phyloP scores from a whole-genome alignment of 2,329 filamentous ascomycete genomes.

The Ciborinia camelliae region DNA sequence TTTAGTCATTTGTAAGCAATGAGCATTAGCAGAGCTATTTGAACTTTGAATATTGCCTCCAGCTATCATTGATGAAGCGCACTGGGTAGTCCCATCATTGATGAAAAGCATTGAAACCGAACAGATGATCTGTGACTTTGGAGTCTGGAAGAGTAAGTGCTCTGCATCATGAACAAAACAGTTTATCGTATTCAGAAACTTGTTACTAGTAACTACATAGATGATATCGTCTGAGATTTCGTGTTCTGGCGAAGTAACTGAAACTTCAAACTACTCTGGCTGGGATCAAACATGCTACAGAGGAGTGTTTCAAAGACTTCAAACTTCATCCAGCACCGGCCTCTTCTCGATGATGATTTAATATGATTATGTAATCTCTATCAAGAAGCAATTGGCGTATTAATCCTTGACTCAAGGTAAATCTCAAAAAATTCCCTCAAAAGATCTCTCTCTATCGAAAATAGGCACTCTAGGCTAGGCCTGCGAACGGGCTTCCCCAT shows the following conservation, averaged over 20 bases:
- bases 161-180: background rate
- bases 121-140: background rate
- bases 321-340: background rate
- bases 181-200: background rate
- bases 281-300: slow-evolving; percentile 6
- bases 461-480: background rate
- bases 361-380: no score
- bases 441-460: no score
- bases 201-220: background rate
- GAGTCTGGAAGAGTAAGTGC: background rate
- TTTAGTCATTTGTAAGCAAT: background rate
- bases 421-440: no score
- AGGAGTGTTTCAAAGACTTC: slow-evolving; percentile 13
- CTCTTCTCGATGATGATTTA: no score
- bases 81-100: background rate
- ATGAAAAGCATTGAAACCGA: background rate
- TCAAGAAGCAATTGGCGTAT: no score
- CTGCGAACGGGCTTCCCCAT: slow-evolving; percentile 8
- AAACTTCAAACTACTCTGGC: slow-evolving; percentile 3
- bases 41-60: no score
- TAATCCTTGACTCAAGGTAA: no score
- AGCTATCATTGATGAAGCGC: background rate
- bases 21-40: slow-evolving; percentile 1
- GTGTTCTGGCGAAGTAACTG: background rate
- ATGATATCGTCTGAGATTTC: slow-evolving; percentile 5